These are phyloP conservation scores for Stereum hirsutum DNA, from an alignment of 1,284 basidiomycete genomes.

Conservation along the genomic window DNA sequence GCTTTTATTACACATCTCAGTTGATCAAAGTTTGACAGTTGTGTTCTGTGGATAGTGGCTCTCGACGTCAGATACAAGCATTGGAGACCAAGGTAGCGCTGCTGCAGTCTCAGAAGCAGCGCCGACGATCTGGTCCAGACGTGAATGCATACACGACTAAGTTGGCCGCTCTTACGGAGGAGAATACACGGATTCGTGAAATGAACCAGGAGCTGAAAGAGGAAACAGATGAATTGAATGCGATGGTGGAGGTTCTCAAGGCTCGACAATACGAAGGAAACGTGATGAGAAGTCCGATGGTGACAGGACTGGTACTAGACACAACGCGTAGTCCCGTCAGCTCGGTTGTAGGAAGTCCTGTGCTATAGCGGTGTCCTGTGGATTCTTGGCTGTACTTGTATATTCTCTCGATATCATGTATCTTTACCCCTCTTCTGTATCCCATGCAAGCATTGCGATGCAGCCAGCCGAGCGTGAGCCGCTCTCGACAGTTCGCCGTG, in stretches of 20 bases:
- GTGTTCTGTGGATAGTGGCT: constrained; percentile 28
- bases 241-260: constrained; percentile 59
- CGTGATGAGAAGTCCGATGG: constrained; percentile 30
- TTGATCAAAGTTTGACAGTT: background rate
- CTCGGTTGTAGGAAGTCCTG: constrained; percentile 9
- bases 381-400: background rate
- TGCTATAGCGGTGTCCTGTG: background rate
- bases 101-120: constrained; percentile 25
- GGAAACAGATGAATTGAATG: constrained; percentile 62
- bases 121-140: constrained; percentile 24
- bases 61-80: constrained; percentile 46
- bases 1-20: background rate
- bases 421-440: background rate
- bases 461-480: background rate
- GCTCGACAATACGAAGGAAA: constrained; percentile 38
- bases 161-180: constrained; percentile 31
- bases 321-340: too few species aligned
- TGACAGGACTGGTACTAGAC: constrained; percentile 13
- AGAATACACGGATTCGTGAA: constrained; percentile 41
- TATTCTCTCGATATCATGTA: background rate
- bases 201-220: constrained; percentile 52
- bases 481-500: constrained; percentile 3
- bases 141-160: constrained; percentile 32
- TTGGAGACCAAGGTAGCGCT: constrained; percentile 43
- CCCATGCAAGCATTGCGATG: background rate